phyloP scores from a whole-genome alignment of 2,329 filamentous ascomycete genomes.

The Akanthomyces lecanii region DNA sequence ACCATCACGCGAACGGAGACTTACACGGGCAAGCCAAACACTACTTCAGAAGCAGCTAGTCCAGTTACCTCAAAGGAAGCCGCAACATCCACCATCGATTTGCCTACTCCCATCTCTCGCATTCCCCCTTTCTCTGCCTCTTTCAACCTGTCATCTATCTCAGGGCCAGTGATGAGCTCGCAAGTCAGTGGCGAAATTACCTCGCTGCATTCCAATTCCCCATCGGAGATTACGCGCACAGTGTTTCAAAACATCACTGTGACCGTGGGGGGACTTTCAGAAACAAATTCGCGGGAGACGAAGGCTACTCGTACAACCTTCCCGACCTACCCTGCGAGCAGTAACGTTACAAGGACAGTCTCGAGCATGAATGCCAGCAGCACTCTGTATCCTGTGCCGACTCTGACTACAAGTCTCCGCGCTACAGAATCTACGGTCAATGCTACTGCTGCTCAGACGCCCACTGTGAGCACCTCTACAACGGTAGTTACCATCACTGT shows the following conservation, averaged over 20 bases:
- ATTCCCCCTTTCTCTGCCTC: conserved; percentile 3
- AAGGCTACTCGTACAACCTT: neutral
- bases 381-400: neutral
- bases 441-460: neutral
- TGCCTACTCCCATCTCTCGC: neutral
- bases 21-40: neutral
- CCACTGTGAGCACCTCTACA: neutral
- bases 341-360: neutral
- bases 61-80: neutral
- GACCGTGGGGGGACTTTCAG: neutral
- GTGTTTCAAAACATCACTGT: conserved; percentile 12
- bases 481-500: conserved; percentile 9
- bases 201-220: neutral
- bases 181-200: neutral
- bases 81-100: neutral
- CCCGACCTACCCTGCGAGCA: neutral
- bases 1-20: conserved; percentile 10
- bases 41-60: neutral
- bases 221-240: neutral
- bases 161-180: neutral
- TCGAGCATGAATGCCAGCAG: neutral
- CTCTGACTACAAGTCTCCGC: neutral
- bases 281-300: neutral
- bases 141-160: conserved; percentile 2
- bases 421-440: neutral